Evolutionary conservation across 257 asterid species (phyloP).

Genomic region (Przewalskia tangutica): DNA sequence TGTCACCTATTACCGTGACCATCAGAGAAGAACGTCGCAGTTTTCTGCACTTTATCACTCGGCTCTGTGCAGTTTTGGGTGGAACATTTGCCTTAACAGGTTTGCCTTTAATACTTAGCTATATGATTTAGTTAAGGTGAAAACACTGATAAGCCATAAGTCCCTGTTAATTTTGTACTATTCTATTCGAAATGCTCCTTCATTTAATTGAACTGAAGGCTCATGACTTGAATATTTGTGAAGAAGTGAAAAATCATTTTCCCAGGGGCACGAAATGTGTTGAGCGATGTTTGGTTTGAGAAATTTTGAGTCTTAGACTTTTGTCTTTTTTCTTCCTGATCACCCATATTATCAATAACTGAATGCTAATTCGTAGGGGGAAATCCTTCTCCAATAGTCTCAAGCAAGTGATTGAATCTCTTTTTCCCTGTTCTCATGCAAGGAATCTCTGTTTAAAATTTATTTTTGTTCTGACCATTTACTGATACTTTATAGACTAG

Average conservation of each 20-base stretch:
- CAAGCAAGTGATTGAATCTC: background rate
- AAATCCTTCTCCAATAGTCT: background rate
- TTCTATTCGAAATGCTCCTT: background rate
- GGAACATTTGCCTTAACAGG: constrained; percentile 99
- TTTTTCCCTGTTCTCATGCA: background rate
- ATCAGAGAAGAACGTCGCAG: constrained; percentile 95
- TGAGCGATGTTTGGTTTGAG: background rate
- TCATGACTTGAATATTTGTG: background rate
- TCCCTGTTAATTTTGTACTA: background rate
- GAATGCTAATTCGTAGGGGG: background rate
- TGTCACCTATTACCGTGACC: constrained; percentile 97
- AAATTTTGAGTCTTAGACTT: background rate
- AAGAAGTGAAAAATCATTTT: background rate
- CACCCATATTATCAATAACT: background rate
- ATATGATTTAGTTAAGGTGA: background rate
- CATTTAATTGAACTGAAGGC: background rate
- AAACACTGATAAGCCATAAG: background rate
- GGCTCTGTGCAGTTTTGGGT: constrained; percentile 95
- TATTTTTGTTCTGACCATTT: background rate
- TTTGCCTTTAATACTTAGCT: constrained; percentile 11
- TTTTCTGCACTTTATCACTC: constrained; percentile 93
- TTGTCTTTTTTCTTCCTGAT: background rate
- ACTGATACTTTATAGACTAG: background rate
- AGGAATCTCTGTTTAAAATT: background rate
- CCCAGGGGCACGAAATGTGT: background rate